Base-by-base conservation (phyloP, 768 basidiomycete species). In the Cyclocybe aegerita region DNA sequence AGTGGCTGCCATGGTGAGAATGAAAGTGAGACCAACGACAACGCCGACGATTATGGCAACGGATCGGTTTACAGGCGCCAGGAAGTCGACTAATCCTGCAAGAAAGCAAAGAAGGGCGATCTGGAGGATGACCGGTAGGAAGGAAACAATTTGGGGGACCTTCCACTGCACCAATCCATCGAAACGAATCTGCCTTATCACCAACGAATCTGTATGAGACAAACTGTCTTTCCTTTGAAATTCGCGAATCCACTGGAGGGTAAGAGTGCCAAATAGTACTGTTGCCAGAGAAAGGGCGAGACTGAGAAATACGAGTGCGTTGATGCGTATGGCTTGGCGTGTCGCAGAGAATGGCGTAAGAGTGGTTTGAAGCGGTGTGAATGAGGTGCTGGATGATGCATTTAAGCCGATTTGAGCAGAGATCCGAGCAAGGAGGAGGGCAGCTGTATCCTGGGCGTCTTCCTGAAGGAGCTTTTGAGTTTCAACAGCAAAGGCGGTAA, bases 111-210 rank as follows among this genome's bases (percentile, higher is more conserved):
- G 45, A 7, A 65, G 40, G 7, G 63, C 42, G 3, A 48, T 10
- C 43, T 65, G 61, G 8, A 65, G 52, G 4, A 65, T 43, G 11
- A 65, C 44, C 3, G 63, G 61, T 4, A 63, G 54, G 8, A 53
- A 23, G 8, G 55, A 49, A 7, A 65, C 34, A 12, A 63, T 61
- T 8, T 42, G n/a, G 3, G 56, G 57, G 12, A 65, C 58, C 17
- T 54, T 49, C 63, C 63, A 65, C 6, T 35, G 32, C 10, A 48
- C 9, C n/a, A 63, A 50, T 10, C 58, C 58, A 16, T 61, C 56
- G 33, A 57, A 54, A 5, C 58, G 62, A 12, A 58, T 44, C 33
- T 65, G 61, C 4, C 61, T 55, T 4, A 62, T 34, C 9, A 49
- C 38, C 6, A 62, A 31, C 8, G 53, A 50, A 12, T 51, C 53